Percentiles rank a stretch among this genome's conserved stretches.
phyloP scores from a whole-genome alignment of 495 filamentous ascomycete genomes.

The Neurospora terricola region DNA sequence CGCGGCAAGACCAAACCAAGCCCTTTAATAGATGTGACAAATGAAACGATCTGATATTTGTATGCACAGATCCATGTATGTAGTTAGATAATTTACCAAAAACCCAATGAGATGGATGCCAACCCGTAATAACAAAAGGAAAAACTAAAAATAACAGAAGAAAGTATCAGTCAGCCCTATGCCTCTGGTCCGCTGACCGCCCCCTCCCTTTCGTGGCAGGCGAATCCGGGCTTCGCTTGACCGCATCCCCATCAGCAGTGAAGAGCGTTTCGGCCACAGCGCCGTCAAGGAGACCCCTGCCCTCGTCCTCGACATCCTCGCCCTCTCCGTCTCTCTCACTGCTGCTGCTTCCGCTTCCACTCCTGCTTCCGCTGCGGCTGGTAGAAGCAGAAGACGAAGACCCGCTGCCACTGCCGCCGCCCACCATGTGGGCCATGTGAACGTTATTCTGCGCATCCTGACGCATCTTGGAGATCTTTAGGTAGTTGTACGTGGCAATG shows the following conservation, averaged over 20 bases:
- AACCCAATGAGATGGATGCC: not conserved
- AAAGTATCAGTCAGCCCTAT: not conserved
- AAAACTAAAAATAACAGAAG: not conserved
- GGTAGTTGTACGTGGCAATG: constrained; percentile 86
- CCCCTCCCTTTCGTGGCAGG: not conserved
- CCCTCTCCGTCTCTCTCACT: constrained; percentile 13
- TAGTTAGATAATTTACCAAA: not conserved
- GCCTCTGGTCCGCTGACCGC: not conserved
- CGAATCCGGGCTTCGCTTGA: not conserved
- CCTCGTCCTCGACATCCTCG: constrained; percentile 14
- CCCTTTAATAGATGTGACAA: not conserved
- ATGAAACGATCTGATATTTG: not conserved
- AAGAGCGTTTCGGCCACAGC: not conserved
- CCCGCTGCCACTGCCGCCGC: not conserved
- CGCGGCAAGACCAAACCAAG: not conserved
- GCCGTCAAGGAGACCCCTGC: constrained; percentile 6
- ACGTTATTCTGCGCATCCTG: constrained; percentile 48
- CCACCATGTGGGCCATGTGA: constrained; percentile 18
- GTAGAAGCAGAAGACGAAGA: constrained; percentile 2
- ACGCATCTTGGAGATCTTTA: constrained; percentile 88
- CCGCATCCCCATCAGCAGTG: not conserved
- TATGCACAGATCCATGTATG: not conserved
- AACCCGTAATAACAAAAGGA: not conserved
- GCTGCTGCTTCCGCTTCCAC: constrained; percentile 11
- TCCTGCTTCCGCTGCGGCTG: not conserved